These are phyloP conservation scores for Microbotryomycetes sp. DNA, from an alignment of 1,284 basidiomycete genomes.

Conservation along the genomic window DNA sequence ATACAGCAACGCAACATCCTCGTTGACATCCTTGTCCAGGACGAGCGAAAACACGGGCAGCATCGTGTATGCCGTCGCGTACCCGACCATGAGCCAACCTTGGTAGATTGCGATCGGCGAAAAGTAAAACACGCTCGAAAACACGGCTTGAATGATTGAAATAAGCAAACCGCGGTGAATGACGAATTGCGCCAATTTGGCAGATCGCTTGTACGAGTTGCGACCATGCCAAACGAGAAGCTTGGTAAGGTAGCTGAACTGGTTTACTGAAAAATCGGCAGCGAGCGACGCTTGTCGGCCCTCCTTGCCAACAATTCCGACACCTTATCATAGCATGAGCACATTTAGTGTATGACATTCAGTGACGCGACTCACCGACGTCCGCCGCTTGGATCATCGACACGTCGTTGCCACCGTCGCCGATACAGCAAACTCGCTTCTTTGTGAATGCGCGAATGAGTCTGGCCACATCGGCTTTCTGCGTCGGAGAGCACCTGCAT, in stretches of 20 bases:
- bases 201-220: constrained; percentile 95
- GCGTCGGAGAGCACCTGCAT: constrained; percentile 95
- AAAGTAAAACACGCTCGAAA: constrained; percentile 96
- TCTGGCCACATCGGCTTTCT: constrained; percentile 94
- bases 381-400: constrained; percentile 95
- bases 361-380: constrained; percentile 57
- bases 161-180: constrained; percentile 98
- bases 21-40: constrained; percentile 89
- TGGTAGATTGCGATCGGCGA: constrained; percentile 97
- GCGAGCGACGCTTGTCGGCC: constrained; percentile 96
- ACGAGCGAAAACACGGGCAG: constrained; percentile 96
- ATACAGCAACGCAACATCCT: constrained; percentile 89
- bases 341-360: background rate
- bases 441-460: constrained; percentile 82
- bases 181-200: constrained; percentile 96
- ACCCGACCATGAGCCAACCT: constrained; percentile 96
- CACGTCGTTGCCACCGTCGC: constrained; percentile 90
- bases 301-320: constrained; percentile 98
- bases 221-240: constrained; percentile 94
- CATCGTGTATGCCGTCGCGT: constrained; percentile 98
- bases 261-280: constrained; percentile 94
- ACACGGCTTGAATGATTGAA: constrained; percentile 87
- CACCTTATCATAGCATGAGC: constrained; percentile 55
- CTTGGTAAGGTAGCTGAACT: constrained; percentile 92
- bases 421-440: constrained; percentile 96